These are phyloP conservation scores for Monilinia aucupariae DNA, from an alignment of 2,329 filamentous ascomycete species.

Conservation along the genomic window DNA sequence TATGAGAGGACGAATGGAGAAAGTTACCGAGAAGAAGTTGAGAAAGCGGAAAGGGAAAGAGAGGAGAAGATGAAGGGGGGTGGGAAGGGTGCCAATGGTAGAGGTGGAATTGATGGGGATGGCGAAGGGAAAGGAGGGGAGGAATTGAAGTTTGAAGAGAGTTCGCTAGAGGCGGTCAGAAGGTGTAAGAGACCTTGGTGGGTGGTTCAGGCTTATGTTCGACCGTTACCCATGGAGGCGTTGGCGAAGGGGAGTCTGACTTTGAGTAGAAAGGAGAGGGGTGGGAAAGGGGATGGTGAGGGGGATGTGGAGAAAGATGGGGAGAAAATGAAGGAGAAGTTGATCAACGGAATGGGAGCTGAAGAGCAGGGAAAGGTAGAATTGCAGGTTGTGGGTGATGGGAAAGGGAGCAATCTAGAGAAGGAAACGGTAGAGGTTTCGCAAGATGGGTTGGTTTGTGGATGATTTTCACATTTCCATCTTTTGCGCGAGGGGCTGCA, in stretches of 20 bases:
- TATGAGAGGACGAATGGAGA: constrained; percentile 51
- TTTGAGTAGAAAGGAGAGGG: constrained; percentile 63
- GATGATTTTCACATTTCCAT: constrained; percentile 4
- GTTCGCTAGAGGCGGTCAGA: constrained; percentile 61
- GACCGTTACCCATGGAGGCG: constrained; percentile 83
- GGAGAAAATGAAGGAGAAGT: constrained; percentile 30
- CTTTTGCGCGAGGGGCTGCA: not conserved
- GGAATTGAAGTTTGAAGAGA: constrained; percentile 41
- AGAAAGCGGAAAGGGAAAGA: constrained; percentile 22
- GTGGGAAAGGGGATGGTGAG: constrained; percentile 42
- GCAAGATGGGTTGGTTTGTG: constrained; percentile 29
- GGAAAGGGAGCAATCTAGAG: not conserved
- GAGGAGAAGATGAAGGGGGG: constrained; percentile 28
- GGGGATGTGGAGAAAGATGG: constrained; percentile 56
- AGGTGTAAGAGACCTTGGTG: constrained; percentile 80
- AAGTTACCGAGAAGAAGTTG: constrained; percentile 42
- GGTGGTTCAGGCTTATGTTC: constrained; percentile 81
- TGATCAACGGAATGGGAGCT: constrained; percentile 7
- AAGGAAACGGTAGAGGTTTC: constrained; percentile 27
- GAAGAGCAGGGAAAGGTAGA: constrained; percentile 8
- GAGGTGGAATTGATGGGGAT: constrained; percentile 29
- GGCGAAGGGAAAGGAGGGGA: constrained; percentile 27
- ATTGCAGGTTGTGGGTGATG: not conserved
- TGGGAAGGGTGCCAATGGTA: constrained; percentile 36
- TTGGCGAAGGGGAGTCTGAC: constrained; percentile 72